Base-by-base conservation (phyloP, 345 rosid species). In the Jatropha curcas region DNA sequence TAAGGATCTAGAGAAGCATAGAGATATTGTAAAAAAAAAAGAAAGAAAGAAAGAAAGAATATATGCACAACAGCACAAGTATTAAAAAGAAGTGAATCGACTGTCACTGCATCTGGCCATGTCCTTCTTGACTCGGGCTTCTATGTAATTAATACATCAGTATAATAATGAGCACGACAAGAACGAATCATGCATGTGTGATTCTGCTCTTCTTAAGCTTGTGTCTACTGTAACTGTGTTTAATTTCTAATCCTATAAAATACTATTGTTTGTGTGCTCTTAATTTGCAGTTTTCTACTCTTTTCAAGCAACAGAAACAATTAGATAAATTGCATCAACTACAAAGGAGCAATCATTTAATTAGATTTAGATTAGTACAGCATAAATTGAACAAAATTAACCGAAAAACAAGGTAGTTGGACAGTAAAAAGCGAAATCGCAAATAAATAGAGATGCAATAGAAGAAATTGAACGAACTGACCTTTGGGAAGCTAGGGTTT, bases 1-100 rank as follows among this genome's bases (percentile, higher is more conserved):
- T 86, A 60, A 84, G 75, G 84, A 84, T 84, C 82, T 78, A 83
- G 67, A 76, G 72, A 86, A 78, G 74, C 75, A 37, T 37, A 68
- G 19, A 12, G 45, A 50, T 60, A 25, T 27, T 37, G 59, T 60
- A 61, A 60, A 70, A 11, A 24, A 62, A 12, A 20, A n/a, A 25
- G 31, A 41, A 13, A 5, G 5, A 14, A 28, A 41, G 71, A 70
- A 50, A 59, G 69, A 52, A 50, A 41, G 65, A 27, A 65, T 48
- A 64, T 63, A n/a, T n/a, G n/a, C n/a, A n/a, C n/a, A n/a, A n/a
- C n/a, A n/a, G 67, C 52, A 67, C 46, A 65, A 27, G 62, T 1
- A 22, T 20, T 6, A 63, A 25, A 61, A 62, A 43, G 37, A 53
- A 10, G 43, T 30, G 69, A 68, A 28, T 50, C 30, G 1, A 14